phyloP scores from a whole-genome alignment of 2,329 filamentous ascomycete genomes.

The Ceratocystis eucalypticola region DNA sequence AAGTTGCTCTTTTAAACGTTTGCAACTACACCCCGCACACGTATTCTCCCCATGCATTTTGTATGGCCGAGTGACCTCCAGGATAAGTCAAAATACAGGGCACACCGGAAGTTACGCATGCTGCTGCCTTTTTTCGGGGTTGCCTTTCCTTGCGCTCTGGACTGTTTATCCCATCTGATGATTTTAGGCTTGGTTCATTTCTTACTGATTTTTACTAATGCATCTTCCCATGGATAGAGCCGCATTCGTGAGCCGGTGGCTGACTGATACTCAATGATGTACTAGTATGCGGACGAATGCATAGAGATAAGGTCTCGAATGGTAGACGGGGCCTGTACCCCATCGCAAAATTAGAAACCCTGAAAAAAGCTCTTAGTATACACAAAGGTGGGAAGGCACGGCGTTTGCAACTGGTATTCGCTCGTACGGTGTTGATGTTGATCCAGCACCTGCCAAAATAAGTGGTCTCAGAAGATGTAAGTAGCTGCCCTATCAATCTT shows the following conservation, averaged over 20 bases:
- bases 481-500: not conserved
- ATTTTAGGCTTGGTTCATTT: not conserved
- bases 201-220: not conserved
- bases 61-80: not conserved
- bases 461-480: not conserved
- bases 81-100: not conserved
- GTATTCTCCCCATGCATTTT: not conserved
- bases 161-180: not conserved
- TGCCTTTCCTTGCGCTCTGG: not conserved
- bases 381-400: not conserved
- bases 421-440: not conserved
- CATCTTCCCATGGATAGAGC: not conserved
- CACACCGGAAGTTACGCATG: no score
- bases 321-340: no score
- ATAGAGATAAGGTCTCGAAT: no score
- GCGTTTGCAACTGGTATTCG: not conserved
- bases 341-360: no score
- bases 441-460: not conserved
- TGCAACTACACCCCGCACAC: not conserved
- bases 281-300: no score
- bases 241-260: not conserved
- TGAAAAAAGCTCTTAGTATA: not conserved
- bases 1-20: not conserved
- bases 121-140: not conserved
- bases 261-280: not conserved